These are phyloP conservation scores for Pseudozyma sp. DNA, from an alignment of 1,284 basidiomycete genomes.

Conservation along the genomic window DNA sequence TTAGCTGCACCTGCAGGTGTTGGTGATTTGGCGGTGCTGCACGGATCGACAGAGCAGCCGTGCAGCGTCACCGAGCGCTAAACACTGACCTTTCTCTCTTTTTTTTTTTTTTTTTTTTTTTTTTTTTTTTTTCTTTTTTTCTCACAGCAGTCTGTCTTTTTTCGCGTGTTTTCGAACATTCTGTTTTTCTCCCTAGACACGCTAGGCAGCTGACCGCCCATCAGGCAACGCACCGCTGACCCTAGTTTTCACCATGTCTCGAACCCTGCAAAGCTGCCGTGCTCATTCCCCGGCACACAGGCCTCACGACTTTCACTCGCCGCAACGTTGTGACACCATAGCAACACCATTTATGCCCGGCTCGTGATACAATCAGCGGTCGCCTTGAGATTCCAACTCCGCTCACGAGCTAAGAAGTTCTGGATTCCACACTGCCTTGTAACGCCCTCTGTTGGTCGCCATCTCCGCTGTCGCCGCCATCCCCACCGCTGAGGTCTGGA, in stretches of 20 bases:
- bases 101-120: too few relatives aligned
- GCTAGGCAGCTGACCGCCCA: too few relatives aligned
- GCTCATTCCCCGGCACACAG: constrained; percentile 4
- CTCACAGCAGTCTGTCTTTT: not conserved
- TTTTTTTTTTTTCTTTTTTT: not conserved
- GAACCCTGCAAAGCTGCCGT: not conserved
- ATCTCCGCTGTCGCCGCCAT: not conserved
- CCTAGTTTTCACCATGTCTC: too few relatives aligned
- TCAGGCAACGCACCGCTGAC: too few relatives aligned
- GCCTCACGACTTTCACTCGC: not conserved
- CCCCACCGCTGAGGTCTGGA: constrained; percentile 1
- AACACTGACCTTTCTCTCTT: not conserved
- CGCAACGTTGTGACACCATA: too few relatives aligned
- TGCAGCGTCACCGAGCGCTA: constrained; percentile 1
- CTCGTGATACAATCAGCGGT: not conserved
- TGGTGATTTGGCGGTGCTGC: constrained; percentile 8
- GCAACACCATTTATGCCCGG: not conserved
- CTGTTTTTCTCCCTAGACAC: too few relatives aligned
- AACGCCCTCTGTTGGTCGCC: not conserved
- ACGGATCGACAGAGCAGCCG: constrained; percentile 32
- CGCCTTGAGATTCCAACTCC: not conserved
- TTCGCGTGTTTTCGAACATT: not conserved
- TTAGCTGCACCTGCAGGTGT: not conserved
- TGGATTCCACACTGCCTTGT: not conserved
- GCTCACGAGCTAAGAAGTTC: not conserved